Evolutionary conservation across 768 basidiomycete genomes (phyloP), one percentile per base, ranked within the genome.

Genomic region (Tulasnella sp.): DNA sequence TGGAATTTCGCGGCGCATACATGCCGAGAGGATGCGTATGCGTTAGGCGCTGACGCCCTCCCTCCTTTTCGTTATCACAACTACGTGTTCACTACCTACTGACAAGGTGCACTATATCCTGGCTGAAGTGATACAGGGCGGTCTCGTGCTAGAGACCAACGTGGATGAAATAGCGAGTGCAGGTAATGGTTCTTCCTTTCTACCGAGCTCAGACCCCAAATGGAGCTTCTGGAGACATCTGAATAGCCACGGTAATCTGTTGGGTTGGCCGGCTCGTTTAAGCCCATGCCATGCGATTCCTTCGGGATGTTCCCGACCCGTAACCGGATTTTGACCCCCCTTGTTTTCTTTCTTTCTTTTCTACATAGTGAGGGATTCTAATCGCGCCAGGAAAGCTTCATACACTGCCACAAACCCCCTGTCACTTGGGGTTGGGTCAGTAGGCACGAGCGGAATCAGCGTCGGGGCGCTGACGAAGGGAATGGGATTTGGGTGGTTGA

Each of bases 41-140:
- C 29, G 42, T 51, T 29, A 44, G 19, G 24, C 17, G 7, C 34
- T 5, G 34, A 38, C 34, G 34, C 34, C 15, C 34, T 5, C 34
- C 15, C 5, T 21, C n/a, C 5, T n/a, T 5, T 48, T 7, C 47
- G 47, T 21, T 13, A n/a, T 48, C 21, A 48, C n/a, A n/a, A 48
- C 5, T n/a, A 48, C 27, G 47, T 9, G 47, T 27, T 51, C 32
- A n/a, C n/a, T n/a, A n/a, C n/a, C n/a, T n/a, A n/a, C n/a, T 34
- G 23, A 54, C 29, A 58, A 95, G 92, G 94, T 88, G 3, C 94
- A 98, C 67, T 88, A 95, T 65, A 91, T 97, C 55, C 79, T 99
- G 48, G 78, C 86, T n/a, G 96, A 98, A 72, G 84, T 98, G 54
- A 89, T 99, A 24, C 94, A 97, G 73, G 95, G 93, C 15, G 96